A percentile compares a stretch with the other conserved stretches of the same genome.
These are phyloP conservation scores for Amyloporia xantha DNA, from an alignment of 768 basidiomycete genomes.

Conservation along the genomic window DNA sequence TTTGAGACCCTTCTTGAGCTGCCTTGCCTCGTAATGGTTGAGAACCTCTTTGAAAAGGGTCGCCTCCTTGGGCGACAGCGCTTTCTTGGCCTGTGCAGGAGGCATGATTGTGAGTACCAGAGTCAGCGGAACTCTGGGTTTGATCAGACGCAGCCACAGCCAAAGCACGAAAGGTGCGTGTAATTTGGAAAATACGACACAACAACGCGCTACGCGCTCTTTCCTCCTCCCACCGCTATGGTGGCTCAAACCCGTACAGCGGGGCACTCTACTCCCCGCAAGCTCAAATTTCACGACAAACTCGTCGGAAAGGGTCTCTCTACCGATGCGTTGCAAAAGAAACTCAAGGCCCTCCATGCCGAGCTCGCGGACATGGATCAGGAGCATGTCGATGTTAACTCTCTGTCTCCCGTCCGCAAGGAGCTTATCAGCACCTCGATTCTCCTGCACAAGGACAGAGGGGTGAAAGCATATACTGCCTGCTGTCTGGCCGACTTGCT, in stretches of 20 bases:
- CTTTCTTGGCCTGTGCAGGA: slow-evolving; percentile 37
- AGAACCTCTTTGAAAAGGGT: slow-evolving; percentile 82
- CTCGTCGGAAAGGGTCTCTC: slow-evolving; percentile 69
- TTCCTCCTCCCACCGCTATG: slow-evolving; percentile 34
- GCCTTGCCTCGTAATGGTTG: slow-evolving; percentile 80
- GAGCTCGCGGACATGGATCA: slow-evolving; percentile 84
- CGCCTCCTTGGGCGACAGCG: slow-evolving; percentile 76
- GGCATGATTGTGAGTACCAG: slow-evolving; percentile 15
- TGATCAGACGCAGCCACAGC: background rate
- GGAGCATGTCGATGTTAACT: slow-evolving; percentile 70
- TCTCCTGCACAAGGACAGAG: slow-evolving; percentile 90
- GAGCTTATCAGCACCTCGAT: slow-evolving; percentile 78
- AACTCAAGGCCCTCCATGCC: slow-evolving; percentile 70
- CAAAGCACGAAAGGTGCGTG: background rate
- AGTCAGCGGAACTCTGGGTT: background rate
- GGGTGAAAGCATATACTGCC: slow-evolving; percentile 91
- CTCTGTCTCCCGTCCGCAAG: slow-evolving; percentile 61
- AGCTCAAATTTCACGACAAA: slow-evolving; percentile 76
- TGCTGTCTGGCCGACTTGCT: slow-evolving; percentile 95
- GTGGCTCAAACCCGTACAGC: slow-evolving; percentile 68
- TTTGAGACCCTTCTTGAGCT: slow-evolving; percentile 86
- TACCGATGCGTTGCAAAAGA: slow-evolving; percentile 81
- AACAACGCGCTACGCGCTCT: slow-evolving; percentile 18
- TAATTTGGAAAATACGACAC: slow-evolving; percentile 4
- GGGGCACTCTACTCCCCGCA: slow-evolving; percentile 45